A percentile compares a stretch with the other conserved stretches of the same genome.
Evolutionary conservation across 805 yeast species (phyloP).

Genomic region (Nakazawaea holstii): DNA sequence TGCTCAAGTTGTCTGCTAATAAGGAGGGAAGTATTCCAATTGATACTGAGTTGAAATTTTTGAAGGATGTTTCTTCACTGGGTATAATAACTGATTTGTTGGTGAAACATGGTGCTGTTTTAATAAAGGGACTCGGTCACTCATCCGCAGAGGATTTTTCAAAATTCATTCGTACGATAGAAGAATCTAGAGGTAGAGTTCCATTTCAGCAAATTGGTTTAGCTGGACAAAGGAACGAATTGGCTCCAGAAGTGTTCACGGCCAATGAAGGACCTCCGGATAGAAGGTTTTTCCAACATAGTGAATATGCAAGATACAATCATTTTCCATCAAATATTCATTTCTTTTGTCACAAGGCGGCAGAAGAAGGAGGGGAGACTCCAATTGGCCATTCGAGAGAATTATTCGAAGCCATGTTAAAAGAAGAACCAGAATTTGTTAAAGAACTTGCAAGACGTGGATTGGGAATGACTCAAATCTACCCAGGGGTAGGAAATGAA

Average conservation of each 20-base stretch:
- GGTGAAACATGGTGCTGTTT: slow-evolving; percentile 25
- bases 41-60: slow-evolving; percentile 9
- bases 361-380: slow-evolving; percentile 27
- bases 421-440: slow-evolving; percentile 19
- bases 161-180: slow-evolving; percentile 19
- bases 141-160: slow-evolving; percentile 20
- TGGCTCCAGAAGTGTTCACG: slow-evolving; percentile 21
- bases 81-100: slow-evolving; percentile 21
- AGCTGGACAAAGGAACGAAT: slow-evolving; percentile 20
- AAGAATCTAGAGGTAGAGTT: slow-evolving; percentile 17
- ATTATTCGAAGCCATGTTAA: slow-evolving; percentile 17
- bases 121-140: slow-evolving; percentile 19
- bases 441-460: slow-evolving; percentile 20
- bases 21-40: background rate
- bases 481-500: slow-evolving; percentile 19
- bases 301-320: slow-evolving; percentile 27
- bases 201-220: slow-evolving; percentile 26
- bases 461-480: slow-evolving; percentile 22
- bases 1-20: background rate
- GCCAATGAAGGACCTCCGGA: slow-evolving; percentile 28
- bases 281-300: slow-evolving; percentile 23
- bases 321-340: slow-evolving; percentile 22
- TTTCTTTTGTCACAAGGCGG: slow-evolving; percentile 19
- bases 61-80: slow-evolving; percentile 14
- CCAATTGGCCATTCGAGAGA: slow-evolving; percentile 30